Evolutionary conservation across 2,329 filamentous ascomycete genomes (phyloP), one percentile per base, ranked within the genome.

Genomic region (Coniella lustricola): DNA sequence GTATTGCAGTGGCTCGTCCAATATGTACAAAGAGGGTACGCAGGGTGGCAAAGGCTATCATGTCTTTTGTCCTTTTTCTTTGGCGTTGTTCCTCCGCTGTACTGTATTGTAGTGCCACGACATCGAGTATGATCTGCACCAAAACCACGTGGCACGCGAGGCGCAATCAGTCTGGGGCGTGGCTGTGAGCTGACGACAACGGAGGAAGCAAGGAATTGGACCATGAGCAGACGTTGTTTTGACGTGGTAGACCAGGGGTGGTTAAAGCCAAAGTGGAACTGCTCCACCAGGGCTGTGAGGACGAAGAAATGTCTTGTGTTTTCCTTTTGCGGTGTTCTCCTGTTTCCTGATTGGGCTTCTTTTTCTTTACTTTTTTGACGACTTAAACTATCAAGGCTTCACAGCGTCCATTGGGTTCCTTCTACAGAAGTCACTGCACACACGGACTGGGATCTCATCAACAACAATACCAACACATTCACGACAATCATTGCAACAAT

Each of bases 321-420:
- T 31, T 9, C 12, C 16, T 43, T 18, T 41, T 25, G 9, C 34
- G 16, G 10, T 12, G 16, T 17, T 14, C 18, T 7, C 18, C 17
- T 38, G 20, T 21, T 39, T 39, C 13, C 22, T n/a, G n/a, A n/a
- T n/a, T n/a, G n/a, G n/a, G n/a, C n/a, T n/a, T n/a, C n/a, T 20
- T 12, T 9, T 22, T 20, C 36, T 22, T 38, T 10, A 21, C 14
- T 12, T 42, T 53, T 53, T 54, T 56, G 54, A 48, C 56, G 52
- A 58, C 55, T 57, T 64, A 64, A 58, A 62, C 34, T 50, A 60
- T 59, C 59, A 58, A 59, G 56, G 64, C 64, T 67, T 65, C 63
- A 60, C 64, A 63, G 64, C 64, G 55, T 56, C 32, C 22, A 29
- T 29, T 29, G 25, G 25, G 25, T 29, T 44, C 52, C 29, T 57